Evolutionary conservation across 345 rosid genomes (phyloP), one percentile per base, ranked within the genome.

Genomic region (Kernera saxatilis): DNA sequence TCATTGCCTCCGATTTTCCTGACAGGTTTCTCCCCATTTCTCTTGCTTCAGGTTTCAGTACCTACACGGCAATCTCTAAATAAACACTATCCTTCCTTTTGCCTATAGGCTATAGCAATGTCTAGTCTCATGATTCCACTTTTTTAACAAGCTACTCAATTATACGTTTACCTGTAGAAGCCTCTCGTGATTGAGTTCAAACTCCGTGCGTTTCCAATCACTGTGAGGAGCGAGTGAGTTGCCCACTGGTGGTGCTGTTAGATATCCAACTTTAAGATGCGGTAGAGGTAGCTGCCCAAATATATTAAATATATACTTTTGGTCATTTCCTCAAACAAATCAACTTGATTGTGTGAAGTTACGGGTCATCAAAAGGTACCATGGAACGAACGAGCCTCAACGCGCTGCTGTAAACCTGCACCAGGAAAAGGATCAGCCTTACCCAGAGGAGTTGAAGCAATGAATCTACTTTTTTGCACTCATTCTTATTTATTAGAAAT

Each of bases 91-190:
- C 26, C 25, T 29, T 50, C 58, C 13, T 37, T 26, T 27, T 18
- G 30, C 22, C 5, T 37, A 45, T n/a, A n/a, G n/a, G n/a, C n/a
- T n/a, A n/a, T n/a, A n/a, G n/a, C n/a, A n/a, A n/a, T 18, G 30
- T 15, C 5, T 37, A 45, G 2, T 66, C 61, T 26, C 40, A 18
- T 40, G 19, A 26, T 12, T 66, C 26, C 33, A 49, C 36, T 22
- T 65, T 48, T 12, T 7, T 21, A 2, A 17, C 10, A 5, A 46
- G 15, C n/a, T n/a, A n/a, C n/a, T n/a, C n/a, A n/a, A n/a, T n/a
- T n/a, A n/a, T n/a, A n/a, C n/a, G n/a, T n/a, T n/a, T n/a, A 89
- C 98, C 95, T 87, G 96, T 56, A 85, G 86, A 72, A 92, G 98
- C 55, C 85, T 84, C 82, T 92, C 98, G 44, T 92, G 91, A 80